These are phyloP conservation scores for Closterium sp. DNA, from an alignment of 139 green algal genomes.

Conservation along the genomic window DNA sequence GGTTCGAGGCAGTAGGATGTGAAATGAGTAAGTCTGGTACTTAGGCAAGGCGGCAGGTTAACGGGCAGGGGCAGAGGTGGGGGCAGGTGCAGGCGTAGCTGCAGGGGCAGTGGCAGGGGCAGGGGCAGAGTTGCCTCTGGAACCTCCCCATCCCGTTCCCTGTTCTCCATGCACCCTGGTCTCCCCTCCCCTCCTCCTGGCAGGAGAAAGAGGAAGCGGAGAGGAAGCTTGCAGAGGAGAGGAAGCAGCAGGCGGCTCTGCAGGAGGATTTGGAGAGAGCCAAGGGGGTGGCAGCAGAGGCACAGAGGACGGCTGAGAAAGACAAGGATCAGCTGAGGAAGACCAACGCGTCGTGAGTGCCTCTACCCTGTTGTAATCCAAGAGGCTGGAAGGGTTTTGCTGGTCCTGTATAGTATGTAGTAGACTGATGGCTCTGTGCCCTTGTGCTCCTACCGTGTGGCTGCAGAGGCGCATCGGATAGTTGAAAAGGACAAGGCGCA, in stretches of 20 bases:
- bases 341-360: neutral
- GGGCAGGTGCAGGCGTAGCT: no score
- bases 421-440: no score
- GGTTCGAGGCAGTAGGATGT: no score
- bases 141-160: no score
- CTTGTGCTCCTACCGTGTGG: no score
- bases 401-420: neutral
- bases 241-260: slow-evolving; percentile 6
- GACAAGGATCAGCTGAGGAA: slow-evolving; percentile 37
- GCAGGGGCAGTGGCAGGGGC: no score
- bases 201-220: slow-evolving; percentile 42
- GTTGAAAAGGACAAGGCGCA: slow-evolving; percentile 33
- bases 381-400: no score
- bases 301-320: slow-evolving; percentile 2
- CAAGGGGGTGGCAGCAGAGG: slow-evolving; percentile 17
- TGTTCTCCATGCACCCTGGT: no score
- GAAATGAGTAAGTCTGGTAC: no score
- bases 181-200: neutral
- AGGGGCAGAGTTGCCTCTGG: no score
- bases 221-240: neutral
- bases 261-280: slow-evolving; percentile 30
- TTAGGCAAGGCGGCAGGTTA: no score
- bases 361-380: neutral
- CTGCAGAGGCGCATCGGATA: neutral
- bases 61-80: no score